Conservation (phyloP, 495 filamentous ascomycete species). For the Lentithecium fluviatile region DNA sequence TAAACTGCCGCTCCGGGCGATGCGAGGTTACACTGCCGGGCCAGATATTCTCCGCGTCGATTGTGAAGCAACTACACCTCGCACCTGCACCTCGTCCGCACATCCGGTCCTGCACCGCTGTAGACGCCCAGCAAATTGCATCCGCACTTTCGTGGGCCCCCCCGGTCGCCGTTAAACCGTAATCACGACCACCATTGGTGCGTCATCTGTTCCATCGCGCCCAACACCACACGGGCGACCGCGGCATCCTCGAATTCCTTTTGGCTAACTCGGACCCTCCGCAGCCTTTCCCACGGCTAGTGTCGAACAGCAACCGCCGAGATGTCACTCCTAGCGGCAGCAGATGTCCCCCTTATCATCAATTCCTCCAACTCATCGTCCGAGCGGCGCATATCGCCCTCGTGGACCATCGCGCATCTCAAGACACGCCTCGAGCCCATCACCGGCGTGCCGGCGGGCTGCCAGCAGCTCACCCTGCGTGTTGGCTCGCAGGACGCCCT, state of each 20-base stretch:
- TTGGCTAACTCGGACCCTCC: background rate
- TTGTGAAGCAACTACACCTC: background rate
- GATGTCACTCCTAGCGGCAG: constrained; percentile 57
- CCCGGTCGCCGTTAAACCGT: no score
- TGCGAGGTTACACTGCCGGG: background rate
- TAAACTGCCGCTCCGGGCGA: background rate
- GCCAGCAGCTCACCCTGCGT: constrained; percentile 70
- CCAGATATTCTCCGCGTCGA: constrained; percentile 9
- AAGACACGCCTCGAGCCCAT: constrained; percentile 90
- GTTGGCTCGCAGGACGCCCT: constrained; percentile 54
- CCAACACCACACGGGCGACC: background rate
- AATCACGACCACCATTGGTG: background rate
- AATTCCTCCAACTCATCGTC: constrained; percentile 71
- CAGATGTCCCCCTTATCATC: constrained; percentile 82
- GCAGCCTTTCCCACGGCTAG: constrained; percentile 1
- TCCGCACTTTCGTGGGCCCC: no score
- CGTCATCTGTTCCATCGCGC: constrained; percentile 6
- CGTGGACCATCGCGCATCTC: constrained; percentile 84
- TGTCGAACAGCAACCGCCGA: constrained; percentile 1
- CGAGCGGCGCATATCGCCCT: constrained; percentile 86
- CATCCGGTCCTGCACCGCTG: background rate
- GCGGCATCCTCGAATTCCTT: background rate
- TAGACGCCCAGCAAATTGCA: no score
- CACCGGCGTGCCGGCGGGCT: constrained; percentile 82
- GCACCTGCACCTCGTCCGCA: background rate